Evolutionary conservation across 2,329 filamentous ascomycete genomes (phyloP).

Genomic region (Penicillium sp.): DNA sequence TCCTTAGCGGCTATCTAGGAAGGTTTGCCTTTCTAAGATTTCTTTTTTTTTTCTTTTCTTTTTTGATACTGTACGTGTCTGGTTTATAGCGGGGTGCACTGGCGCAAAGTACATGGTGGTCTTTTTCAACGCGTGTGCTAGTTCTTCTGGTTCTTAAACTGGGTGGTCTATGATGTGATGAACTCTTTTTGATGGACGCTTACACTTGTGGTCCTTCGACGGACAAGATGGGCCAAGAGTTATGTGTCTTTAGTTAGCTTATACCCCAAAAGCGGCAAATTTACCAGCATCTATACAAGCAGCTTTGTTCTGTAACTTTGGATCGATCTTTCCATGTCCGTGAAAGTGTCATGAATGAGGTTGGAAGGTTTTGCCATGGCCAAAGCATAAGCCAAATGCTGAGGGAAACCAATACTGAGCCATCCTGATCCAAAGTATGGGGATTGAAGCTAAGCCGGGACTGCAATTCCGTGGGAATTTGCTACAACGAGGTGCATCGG

Average conservation of each 20-base stretch:
- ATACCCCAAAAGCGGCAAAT: background rate
- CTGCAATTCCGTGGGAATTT: no score
- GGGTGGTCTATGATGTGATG: slow-evolving; percentile 9
- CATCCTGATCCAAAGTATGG: no score
- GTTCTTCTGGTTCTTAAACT: background rate
- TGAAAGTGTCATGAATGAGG: no score
- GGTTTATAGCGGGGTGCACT: slow-evolving; percentile 1
- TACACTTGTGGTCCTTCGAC: background rate
- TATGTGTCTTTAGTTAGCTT: background rate
- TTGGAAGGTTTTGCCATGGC: no score
- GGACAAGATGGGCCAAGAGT: background rate
- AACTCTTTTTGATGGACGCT: background rate
- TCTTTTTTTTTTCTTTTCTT: background rate
- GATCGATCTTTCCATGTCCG: no score
- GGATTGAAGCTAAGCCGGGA: no score
- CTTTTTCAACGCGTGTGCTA: slow-evolving; percentile 2
- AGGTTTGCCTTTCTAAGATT: background rate
- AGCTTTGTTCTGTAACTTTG: background rate
- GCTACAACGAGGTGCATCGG: no score
- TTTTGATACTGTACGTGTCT: background rate
- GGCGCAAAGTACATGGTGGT: background rate
- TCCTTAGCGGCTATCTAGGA: background rate
- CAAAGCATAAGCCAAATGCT: no score
- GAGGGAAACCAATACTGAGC: no score
- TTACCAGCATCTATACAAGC: background rate